A percentile compares a stretch with the other conserved stretches of the same genome.
These are phyloP conservation scores for Cardamine chenopodiifolia DNA, from an alignment of 345 rosid species.

Conservation along the genomic window DNA sequence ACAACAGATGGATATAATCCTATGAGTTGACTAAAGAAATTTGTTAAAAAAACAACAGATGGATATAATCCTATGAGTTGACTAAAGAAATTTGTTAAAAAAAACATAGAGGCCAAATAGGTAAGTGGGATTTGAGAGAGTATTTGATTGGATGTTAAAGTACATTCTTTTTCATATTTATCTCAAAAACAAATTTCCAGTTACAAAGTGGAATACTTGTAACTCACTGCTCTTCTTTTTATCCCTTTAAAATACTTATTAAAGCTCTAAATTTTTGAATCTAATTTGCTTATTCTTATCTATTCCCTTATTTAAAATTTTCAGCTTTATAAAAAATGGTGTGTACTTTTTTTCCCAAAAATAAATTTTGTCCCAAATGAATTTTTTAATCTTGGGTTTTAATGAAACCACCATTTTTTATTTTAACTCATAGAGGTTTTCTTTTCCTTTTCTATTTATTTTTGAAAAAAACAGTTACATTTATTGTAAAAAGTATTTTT, in stretches of 20 bases:
- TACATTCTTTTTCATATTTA: neutral
- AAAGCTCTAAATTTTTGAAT: neutral
- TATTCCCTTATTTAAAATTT: no score
- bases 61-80: neutral
- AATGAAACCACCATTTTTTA: no score
- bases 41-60: neutral
- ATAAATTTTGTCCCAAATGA: no score
- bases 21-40: neutral
- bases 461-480: no score
- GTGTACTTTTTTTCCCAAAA: no score
- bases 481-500: no score
- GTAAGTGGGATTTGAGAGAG: slow-evolving; percentile 3
- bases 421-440: no score
- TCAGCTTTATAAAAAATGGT: no score
- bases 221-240: neutral
- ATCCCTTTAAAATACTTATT: neutral
- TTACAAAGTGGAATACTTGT: slow-evolving; percentile 13
- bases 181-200: neutral
- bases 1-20: neutral
- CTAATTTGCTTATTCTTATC: no score
- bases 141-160: slow-evolving; percentile 22
- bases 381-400: no score
- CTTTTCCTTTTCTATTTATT: no score
- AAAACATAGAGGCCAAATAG: neutral
- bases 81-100: neutral